Conservation (phyloP, 768 basidiomycete genomes). For the Wakefieldia striispora region DNA sequence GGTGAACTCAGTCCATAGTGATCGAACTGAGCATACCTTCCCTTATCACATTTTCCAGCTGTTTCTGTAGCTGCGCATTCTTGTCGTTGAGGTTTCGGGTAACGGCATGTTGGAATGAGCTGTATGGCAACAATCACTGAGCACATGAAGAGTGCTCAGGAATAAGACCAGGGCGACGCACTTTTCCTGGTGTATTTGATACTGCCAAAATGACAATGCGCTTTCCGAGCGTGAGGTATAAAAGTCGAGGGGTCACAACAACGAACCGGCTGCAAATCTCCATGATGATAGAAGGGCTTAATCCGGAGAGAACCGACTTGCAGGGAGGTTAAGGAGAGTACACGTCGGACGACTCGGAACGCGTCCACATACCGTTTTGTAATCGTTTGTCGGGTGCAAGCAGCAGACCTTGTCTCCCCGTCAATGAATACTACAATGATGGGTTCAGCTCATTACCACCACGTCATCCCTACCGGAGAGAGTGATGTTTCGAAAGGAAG, state of each 20-base stretch:
- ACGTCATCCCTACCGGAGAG: conserved; percentile 45
- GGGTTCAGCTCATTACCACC: conserved; percentile 41
- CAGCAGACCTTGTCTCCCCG: conserved; percentile 60
- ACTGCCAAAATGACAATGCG: conserved; percentile 89
- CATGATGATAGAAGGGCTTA: conserved; percentile 70
- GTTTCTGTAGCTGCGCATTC: conserved; percentile 79
- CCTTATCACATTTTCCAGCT: conserved; percentile 79
- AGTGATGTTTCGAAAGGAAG: background rate
- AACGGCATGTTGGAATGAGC: conserved; percentile 80
- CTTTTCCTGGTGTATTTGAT: conserved; percentile 87
- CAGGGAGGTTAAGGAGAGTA: background rate
- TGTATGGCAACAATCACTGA: conserved; percentile 2
- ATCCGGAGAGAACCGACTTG: conserved; percentile 82
- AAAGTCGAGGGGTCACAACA: background rate
- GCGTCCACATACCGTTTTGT: conserved; percentile 73
- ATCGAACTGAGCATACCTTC: conserved; percentile 53
- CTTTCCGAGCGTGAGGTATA: conserved; percentile 34
- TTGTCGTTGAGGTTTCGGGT: conserved; percentile 79
- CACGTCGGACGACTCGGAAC: background rate
- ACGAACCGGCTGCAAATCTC: conserved; percentile 78
- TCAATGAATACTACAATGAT: background rate
- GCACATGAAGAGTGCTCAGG: background rate
- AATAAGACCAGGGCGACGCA: conserved; percentile 25
- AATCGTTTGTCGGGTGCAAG: conserved; percentile 83
- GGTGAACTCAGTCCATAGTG: background rate